phyloP scores from a whole-genome alignment of 208 protist species.

The Leishmania major region DNA sequence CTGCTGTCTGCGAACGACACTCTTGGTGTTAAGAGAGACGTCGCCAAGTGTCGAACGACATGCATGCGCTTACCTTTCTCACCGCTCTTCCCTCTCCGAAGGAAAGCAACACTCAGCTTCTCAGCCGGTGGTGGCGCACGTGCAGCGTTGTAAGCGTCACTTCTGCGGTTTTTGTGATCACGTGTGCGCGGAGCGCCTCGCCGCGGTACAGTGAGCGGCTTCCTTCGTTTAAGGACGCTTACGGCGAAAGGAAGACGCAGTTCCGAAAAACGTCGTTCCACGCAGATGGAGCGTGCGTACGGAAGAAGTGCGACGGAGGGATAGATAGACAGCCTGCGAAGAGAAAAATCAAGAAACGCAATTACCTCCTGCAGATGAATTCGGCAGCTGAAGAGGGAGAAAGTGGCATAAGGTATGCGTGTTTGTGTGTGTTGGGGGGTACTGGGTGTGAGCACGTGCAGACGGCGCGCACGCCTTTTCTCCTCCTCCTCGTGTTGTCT shows the following conservation, averaged over 20 bases:
- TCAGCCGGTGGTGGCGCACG: not conserved
- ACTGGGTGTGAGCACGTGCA: not conserved
- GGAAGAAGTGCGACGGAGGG: not conserved
- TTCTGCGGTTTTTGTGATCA: not conserved
- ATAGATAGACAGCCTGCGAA: not conserved
- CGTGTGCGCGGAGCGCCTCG: not conserved
- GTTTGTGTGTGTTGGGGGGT: not conserved
- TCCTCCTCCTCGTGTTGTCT: not conserved
- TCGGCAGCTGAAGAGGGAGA: not conserved
- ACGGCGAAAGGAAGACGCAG: not conserved
- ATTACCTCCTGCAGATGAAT: not conserved
- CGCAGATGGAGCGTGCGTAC: not conserved
- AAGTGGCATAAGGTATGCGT: not conserved
- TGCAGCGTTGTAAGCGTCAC: not conserved
- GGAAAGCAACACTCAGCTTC: not conserved
- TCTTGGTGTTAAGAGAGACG: not conserved
- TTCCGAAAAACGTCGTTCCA: not conserved
- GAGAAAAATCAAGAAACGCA: not conserved
- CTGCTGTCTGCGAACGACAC: not conserved
- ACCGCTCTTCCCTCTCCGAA: not conserved
- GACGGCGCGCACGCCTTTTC: not conserved
- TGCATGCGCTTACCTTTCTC: not conserved
- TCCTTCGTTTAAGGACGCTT: not conserved
- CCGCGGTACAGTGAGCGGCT: not conserved
- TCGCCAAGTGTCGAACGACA: not conserved